Conservation (phyloP, 306 rosid genomes). For the Lithocarpus polystachyus region DNA sequence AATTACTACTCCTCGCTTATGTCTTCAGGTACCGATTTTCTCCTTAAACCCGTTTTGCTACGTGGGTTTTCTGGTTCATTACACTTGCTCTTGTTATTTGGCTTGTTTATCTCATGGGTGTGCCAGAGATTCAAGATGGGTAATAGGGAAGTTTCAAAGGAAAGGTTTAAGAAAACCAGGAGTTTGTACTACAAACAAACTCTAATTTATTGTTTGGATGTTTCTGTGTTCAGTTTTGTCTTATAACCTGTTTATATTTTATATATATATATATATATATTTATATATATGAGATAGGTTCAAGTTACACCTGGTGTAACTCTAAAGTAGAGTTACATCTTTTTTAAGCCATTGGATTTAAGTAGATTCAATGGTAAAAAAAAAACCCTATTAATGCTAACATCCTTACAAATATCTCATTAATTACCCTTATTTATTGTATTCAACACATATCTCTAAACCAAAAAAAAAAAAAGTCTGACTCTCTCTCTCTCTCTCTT, state of each 20-base stretch:
- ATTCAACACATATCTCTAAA: too few relatives aligned
- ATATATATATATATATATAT: too few relatives aligned
- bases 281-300: too few relatives aligned
- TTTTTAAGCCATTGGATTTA: too few relatives aligned
- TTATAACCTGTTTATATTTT: conserved; percentile 8
- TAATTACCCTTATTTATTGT: too few relatives aligned
- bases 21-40: conserved; percentile 26
- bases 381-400: too few relatives aligned
- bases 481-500: too few relatives aligned
- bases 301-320: too few relatives aligned
- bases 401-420: too few relatives aligned
- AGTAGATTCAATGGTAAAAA: too few relatives aligned
- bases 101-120: conserved; percentile 36
- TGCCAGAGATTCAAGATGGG: conserved; percentile 27
- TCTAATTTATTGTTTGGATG: conserved; percentile 17
- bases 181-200: conserved; percentile 19
- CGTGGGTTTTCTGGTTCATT: conserved; percentile 43
- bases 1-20: not conserved
- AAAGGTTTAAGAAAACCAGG: conserved; percentile 9
- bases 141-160: conserved; percentile 20
- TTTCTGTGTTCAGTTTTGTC: conserved; percentile 35
- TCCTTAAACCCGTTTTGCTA: conserved; percentile 38
- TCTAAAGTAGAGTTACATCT: too few relatives aligned
- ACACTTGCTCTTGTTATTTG: conserved; percentile 35
- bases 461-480: too few relatives aligned